Evolutionary conservation across 2,329 filamentous ascomycete genomes (phyloP), one percentile per base, ranked within the genome.

Genomic region (Chaetomium globosum): DNA sequence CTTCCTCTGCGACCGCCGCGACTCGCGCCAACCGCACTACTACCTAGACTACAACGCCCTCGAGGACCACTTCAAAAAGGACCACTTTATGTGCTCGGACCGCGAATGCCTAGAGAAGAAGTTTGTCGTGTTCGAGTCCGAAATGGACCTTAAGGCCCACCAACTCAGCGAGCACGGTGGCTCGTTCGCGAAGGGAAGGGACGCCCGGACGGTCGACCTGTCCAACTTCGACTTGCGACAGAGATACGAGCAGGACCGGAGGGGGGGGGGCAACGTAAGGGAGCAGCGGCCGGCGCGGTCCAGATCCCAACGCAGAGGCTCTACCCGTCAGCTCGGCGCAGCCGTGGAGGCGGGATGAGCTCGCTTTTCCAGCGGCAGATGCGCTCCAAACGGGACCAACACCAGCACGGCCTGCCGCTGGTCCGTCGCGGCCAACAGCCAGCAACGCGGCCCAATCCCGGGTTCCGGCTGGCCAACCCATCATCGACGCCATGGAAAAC

Each of bases 81-180:
- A 95, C 64, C 95, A 99, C 76, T 97, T 89, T 74, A 80, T 93
- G 0, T 99, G 95, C 74, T 77, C 86, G 7, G 93, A 99, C 72
- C 83, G 85, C 61, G 93, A 97, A 74, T 99, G 95, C 73, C 76
- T 95, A 74, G 95, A 98, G 72, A 97, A 97, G 85, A 98, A 97
- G 75, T 97, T 98, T 75, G 90, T 98, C 33, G 95, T 98, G 0
- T 99, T 99, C 71, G 92, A 92, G 63, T 93, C 93, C 0, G 92
- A 97, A 73, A 88, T 99, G 82, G 95, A 99, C 73, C 80, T 99
- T 55, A 96, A 98, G 76, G 95, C 90, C 3, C 95, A 99, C 78
- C 92, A 96, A 75, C 79, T 99, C 10, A 89, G 90, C 71, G 86
- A 89, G 61, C 95, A 99, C 74, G 92, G 89, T 0, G 87, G 88